Evolutionary conservation across 306 rosid genomes (phyloP), one percentile per base, ranked within the genome.

Genomic region (Astragalus membranaceus): DNA sequence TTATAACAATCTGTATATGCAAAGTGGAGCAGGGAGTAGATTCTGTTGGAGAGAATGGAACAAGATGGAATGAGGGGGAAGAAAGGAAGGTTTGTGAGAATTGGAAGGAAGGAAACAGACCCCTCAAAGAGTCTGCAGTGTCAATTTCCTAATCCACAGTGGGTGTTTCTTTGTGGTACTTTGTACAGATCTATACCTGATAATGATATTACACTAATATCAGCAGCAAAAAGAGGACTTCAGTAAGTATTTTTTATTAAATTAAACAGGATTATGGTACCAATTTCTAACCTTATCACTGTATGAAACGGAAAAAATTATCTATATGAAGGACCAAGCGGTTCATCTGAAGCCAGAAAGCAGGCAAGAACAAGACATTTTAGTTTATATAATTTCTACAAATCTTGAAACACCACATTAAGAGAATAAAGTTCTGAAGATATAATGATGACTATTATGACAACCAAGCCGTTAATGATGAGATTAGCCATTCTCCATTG

Each of bases 401-500:
- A 46, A 69, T 15, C 59, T 64, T 9, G 8, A 60, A 70, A 54
- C 52, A 32, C 66, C 46, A 14, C 66, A 69, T 52, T 65, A 67
- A 32, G 5, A 29, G 9, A 54, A 20, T 55, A 61, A 49, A 8
- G 43, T 10, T 74, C 48, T 32, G 16, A 13, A 58, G 3, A 55
- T 55, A 51, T 46, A 69, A 64, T 32, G 64, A 53, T 44, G 16
- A 62, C 57, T 62, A 29, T 2, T 36, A 69, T 37, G 36, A 64
- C 44, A 64, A 62, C 16, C 58, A 69, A 15, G 33, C 47, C 30
- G 17, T 49, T 78, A 39, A 49, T 64, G 35, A 71, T 59, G 75
- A 43, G 37, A 57, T 39, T 49, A 49, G 26, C 46, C 4, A 0
- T 67, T 63, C 56, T 53, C 16, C 48, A 46, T 14, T 20, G 9